phyloP scores from a whole-genome alignment of 352 stramenopile species.

The Aphanomyces invadans region DNA sequence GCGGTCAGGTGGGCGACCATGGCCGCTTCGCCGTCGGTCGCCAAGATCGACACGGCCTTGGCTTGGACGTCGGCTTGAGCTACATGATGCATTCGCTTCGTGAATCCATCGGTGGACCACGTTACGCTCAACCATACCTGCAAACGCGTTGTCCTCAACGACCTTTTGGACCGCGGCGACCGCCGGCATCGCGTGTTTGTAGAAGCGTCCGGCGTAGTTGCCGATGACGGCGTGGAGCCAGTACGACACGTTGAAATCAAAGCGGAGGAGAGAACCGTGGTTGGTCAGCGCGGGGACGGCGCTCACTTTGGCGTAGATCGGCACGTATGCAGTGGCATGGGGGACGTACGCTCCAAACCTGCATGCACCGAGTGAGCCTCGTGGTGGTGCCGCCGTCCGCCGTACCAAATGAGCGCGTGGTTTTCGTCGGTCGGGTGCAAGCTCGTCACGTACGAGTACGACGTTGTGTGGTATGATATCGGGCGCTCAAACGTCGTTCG shows the following conservation, averaged over 20 bases:
- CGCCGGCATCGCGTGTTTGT: conserved; percentile 21
- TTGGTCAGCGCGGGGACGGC: background rate
- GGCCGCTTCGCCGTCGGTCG: conserved; percentile 13
- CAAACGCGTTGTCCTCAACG: background rate
- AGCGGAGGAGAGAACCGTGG: conserved; percentile 12
- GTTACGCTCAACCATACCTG: background rate
- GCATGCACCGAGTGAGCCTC: too few species aligned
- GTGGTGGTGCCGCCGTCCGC: too few species aligned
- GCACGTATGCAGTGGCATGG: conserved; percentile 18
- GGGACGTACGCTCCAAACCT: conserved; percentile 23
- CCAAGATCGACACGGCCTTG: background rate
- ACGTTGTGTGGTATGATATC: conserved; percentile 57
- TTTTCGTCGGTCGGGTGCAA: background rate
- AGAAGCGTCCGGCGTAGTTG: conserved; percentile 21
- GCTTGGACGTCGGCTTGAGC: background rate
- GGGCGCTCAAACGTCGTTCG: conserved; percentile 37
- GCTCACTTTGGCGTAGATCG: conserved; percentile 20
- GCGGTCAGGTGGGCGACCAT: conserved; percentile 9
- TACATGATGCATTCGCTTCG: background rate
- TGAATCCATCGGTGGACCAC: conserved; percentile 8
- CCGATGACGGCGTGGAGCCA: conserved; percentile 21
- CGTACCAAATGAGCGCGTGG: conserved; percentile 11
- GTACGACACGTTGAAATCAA: conserved; percentile 1
- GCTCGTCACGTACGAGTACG: conserved; percentile 32
- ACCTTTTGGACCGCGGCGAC: conserved; percentile 4